Conservation (phyloP, 1,284 basidiomycete species). For the Ceratobasidium sp. region DNA sequence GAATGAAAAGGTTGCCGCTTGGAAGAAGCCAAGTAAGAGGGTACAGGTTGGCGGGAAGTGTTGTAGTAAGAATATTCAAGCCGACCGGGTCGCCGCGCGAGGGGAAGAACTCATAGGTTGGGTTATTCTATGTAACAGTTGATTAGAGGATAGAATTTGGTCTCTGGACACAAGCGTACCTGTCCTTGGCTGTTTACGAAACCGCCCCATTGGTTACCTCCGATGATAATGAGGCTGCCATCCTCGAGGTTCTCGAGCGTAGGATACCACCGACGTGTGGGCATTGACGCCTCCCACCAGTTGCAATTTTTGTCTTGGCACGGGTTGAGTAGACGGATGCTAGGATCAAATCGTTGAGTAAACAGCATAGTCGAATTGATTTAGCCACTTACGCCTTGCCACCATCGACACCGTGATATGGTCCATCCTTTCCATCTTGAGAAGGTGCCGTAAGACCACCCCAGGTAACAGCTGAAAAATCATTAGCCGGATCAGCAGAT, state of each 20-base stretch:
- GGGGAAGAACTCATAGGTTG: constrained; percentile 86
- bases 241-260: constrained; percentile 50
- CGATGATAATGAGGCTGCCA: constrained; percentile 57
- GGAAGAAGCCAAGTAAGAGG: constrained; percentile 85
- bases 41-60: constrained; percentile 89
- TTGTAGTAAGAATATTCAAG: constrained; percentile 82
- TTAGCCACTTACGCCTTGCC: constrained; percentile 63
- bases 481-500: not conserved
- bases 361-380: constrained; percentile 56
- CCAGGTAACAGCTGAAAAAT: not conserved
- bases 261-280: constrained; percentile 43
- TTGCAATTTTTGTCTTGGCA: constrained; percentile 41
- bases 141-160: not conserved
- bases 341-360: constrained; percentile 50
- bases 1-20: constrained; percentile 82
- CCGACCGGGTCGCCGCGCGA: constrained; percentile 62
- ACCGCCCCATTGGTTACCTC: constrained; percentile 77
- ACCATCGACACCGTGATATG: constrained; percentile 39
- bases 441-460: constrained; percentile 24
- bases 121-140: constrained; percentile 77
- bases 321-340: constrained; percentile 49
- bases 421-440: constrained; percentile 34
- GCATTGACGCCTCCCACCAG: constrained; percentile 38
- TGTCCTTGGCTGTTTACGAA: constrained; percentile 76
- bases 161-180: constrained; percentile 71